These are phyloP conservation scores for Angomonas ambiguus DNA, from an alignment of 208 protist species.

Conservation along the genomic window DNA sequence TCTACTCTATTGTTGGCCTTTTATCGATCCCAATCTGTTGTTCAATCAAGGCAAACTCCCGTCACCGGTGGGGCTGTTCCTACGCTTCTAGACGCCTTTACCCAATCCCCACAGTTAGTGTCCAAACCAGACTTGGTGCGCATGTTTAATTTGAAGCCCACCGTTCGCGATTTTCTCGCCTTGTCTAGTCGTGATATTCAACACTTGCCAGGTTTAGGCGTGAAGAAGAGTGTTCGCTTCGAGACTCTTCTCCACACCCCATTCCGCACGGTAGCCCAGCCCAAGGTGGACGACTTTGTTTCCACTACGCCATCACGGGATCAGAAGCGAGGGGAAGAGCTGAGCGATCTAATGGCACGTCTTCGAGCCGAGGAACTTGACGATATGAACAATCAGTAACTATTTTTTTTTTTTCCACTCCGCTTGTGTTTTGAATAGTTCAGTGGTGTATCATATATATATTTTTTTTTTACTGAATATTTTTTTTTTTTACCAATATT, in stretches of 20 bases:
- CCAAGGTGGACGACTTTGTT: background rate
- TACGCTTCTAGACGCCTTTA: background rate
- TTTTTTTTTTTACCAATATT: conserved; percentile 14
- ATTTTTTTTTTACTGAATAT: conserved; percentile 17
- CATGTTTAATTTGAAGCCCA: background rate
- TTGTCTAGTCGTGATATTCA: background rate
- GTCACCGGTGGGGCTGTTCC: background rate
- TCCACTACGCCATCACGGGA: background rate
- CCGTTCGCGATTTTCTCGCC: background rate
- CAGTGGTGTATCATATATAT: conserved; percentile 5
- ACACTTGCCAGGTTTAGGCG: background rate
- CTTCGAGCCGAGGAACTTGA: background rate
- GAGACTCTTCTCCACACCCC: background rate
- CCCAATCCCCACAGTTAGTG: background rate
- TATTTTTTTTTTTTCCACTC: conserved; percentile 11
- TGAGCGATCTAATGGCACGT: background rate
- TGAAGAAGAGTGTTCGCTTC: background rate
- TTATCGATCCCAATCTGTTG: background rate
- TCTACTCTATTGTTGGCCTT: background rate
- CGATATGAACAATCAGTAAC: conserved; percentile 5
- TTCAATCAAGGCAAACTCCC: background rate
- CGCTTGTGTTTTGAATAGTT: conserved; percentile 5
- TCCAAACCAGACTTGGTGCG: background rate
- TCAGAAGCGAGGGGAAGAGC: background rate
- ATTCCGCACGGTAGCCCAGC: background rate